Evolutionary conservation across 305 asterid species (phyloP).

Genomic region (Solanum hybrid): DNA sequence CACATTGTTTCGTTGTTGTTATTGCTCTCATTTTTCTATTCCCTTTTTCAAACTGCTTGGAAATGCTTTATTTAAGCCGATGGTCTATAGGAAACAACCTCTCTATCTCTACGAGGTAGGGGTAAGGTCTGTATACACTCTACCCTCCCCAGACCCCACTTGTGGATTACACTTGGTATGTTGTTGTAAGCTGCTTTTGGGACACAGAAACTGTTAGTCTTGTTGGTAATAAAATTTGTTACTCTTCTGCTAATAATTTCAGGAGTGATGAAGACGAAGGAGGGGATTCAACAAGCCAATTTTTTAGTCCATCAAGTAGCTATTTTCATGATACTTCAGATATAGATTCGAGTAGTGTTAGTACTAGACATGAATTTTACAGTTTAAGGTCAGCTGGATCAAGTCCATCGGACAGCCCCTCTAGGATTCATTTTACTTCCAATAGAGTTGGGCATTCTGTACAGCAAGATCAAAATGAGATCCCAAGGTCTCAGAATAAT

Average conservation of each 20-base stretch:
- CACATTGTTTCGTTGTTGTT: background rate
- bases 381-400: slow-evolving; percentile 60
- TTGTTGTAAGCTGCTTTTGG: background rate
- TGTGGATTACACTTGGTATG: background rate
- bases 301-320: slow-evolving; percentile 43
- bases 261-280: slow-evolving; percentile 83
- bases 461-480: slow-evolving; percentile 49
- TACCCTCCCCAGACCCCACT: background rate
- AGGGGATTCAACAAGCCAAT: slow-evolving; percentile 45
- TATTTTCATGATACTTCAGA: slow-evolving; percentile 47
- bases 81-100: background rate
- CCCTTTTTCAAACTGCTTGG: background rate
- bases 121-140: background rate
- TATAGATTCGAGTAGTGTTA: slow-evolving; percentile 70
- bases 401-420: slow-evolving; percentile 87
- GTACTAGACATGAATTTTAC: slow-evolving; percentile 55
- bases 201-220: background rate
- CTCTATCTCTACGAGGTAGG: background rate
- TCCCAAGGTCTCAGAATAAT: slow-evolving; percentile 31
- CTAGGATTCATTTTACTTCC: slow-evolving; percentile 49
- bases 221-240: background rate
- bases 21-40: background rate
- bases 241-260: slow-evolving; percentile 10
- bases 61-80: background rate
- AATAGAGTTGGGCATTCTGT: slow-evolving; percentile 46